Evolutionary conservation across 73 alveolate species (phyloP).

Genomic region (Stentor coeruleus): DNA sequence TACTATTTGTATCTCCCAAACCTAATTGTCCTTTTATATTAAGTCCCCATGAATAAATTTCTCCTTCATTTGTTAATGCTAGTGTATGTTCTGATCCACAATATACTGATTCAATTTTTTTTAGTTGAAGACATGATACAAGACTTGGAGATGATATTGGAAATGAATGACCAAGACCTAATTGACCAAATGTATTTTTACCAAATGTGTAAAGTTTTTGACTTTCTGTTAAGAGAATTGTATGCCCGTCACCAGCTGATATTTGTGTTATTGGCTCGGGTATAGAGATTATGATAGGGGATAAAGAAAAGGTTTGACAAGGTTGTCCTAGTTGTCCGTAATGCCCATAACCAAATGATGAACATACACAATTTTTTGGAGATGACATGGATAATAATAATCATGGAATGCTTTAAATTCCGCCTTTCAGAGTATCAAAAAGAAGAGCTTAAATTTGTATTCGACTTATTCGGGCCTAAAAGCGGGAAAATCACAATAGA

Average conservation of each 20-base stretch:
- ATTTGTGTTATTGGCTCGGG: constrained; percentile 31
- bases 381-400: not conserved
- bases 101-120: constrained; percentile 44
- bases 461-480: too few relatives aligned
- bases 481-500: too few relatives aligned
- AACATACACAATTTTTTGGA: not conserved
- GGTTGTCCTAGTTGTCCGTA: not conserved
- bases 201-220: constrained; percentile 91
- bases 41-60: constrained; percentile 66
- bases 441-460: too few relatives aligned
- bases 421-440: too few relatives aligned
- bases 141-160: constrained; percentile 48
- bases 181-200: constrained; percentile 78
- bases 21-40: constrained; percentile 61
- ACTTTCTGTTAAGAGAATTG: constrained; percentile 55
- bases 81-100: constrained; percentile 57
- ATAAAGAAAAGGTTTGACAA: not conserved
- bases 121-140: constrained; percentile 26
- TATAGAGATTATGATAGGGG: not conserved
- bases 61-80: constrained; percentile 57
- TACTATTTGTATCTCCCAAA: constrained; percentile 30
- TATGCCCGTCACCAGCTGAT: constrained; percentile 68
- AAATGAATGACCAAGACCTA: constrained; percentile 80
- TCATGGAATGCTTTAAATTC: too few relatives aligned
- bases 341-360: constrained; percentile 7